A percentile compares a stretch with the other conserved stretches of the same genome.
phyloP scores from a whole-genome alignment of 2,329 filamentous ascomycete species.

The Lasiodiplodia citricola region DNA sequence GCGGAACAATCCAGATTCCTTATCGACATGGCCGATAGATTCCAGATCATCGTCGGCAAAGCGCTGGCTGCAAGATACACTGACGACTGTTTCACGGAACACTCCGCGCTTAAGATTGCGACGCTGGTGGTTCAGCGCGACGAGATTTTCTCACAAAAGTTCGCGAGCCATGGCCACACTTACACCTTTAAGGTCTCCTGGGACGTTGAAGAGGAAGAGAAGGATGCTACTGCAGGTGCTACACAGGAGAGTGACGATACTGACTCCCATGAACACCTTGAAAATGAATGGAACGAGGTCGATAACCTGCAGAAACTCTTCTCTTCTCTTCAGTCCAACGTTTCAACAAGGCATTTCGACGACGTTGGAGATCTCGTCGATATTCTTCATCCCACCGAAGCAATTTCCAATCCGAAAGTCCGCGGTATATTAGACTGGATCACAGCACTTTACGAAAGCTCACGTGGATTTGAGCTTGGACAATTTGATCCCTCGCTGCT shows the following conservation, averaged over 20 bases:
- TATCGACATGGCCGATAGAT: slow-evolving; percentile 45
- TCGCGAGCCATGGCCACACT: slow-evolving; percentile 35
- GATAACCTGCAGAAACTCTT: slow-evolving; percentile 54
- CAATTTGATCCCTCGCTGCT: slow-evolving; percentile 53
- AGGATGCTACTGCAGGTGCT: no score
- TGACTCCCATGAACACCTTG: background rate
- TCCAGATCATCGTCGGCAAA: slow-evolving; percentile 43
- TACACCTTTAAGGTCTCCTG: slow-evolving; percentile 31
- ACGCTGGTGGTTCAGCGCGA: slow-evolving; percentile 39
- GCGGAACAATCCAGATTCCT: slow-evolving; percentile 46
- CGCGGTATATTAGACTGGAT: slow-evolving; percentile 54
- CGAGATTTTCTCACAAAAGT: slow-evolving; percentile 34
- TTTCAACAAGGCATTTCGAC: background rate
- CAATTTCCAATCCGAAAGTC: background rate
- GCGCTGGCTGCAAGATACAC: slow-evolving; percentile 46
- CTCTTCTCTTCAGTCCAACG: no score
- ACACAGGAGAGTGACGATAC: background rate
- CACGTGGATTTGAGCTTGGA: slow-evolving; percentile 62
- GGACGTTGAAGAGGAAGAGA: slow-evolving; percentile 25
- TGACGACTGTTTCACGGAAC: slow-evolving; percentile 41
- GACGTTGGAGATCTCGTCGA: background rate
- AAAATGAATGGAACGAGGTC: slow-evolving; percentile 26
- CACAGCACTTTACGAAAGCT: slow-evolving; percentile 47
- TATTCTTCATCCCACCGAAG: background rate
- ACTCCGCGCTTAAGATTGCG: slow-evolving; percentile 41